Percentiles rank a stretch among this genome's conserved stretches.
Evolutionary conservation across 2,329 filamentous ascomycete species (phyloP).

Genomic region (Domatiomyces catenatus): DNA sequence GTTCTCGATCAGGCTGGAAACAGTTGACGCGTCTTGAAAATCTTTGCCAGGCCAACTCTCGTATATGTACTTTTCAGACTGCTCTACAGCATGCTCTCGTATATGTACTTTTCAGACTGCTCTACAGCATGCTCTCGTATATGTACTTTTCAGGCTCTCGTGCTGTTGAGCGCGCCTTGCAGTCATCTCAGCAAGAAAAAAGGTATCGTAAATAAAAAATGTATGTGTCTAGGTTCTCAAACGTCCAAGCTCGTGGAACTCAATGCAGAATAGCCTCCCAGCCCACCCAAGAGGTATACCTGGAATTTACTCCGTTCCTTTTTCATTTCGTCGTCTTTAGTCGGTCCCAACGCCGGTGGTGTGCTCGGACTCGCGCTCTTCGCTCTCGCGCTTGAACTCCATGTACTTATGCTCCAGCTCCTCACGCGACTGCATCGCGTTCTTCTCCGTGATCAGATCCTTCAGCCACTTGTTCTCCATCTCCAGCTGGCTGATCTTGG

Average conservation of each 20-base stretch:
- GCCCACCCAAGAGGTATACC: conserved; percentile 1
- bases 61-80: no score
- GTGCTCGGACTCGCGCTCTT: conserved; percentile 13
- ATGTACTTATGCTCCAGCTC: conserved; percentile 27
- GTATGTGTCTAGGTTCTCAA: conserved; percentile 6
- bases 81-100: no score
- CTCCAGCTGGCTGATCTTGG: conserved; percentile 60
- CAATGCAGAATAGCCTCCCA: conserved; percentile 2
- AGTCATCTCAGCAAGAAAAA: background rate
- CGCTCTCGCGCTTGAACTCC: conserved; percentile 25
- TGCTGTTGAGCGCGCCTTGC: no score
- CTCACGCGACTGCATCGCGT: conserved; percentile 36
- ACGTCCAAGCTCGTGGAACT: conserved; percentile 4
- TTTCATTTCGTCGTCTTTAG: conserved; percentile 3
- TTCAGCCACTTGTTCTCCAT: conserved; percentile 72
- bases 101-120: no score
- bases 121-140: no score
- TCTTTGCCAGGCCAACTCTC: no score
- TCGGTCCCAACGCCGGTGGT: conserved; percentile 19
- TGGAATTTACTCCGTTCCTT: conserved; percentile 7
- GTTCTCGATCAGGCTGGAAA: no score
- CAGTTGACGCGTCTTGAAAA: no score
- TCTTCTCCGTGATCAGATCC: conserved; percentile 68
- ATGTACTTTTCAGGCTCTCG: no score
- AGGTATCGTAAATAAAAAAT: background rate